Conservation (phyloP, 495 filamentous ascomycete genomes). For the Cudoniella acicularis region DNA sequence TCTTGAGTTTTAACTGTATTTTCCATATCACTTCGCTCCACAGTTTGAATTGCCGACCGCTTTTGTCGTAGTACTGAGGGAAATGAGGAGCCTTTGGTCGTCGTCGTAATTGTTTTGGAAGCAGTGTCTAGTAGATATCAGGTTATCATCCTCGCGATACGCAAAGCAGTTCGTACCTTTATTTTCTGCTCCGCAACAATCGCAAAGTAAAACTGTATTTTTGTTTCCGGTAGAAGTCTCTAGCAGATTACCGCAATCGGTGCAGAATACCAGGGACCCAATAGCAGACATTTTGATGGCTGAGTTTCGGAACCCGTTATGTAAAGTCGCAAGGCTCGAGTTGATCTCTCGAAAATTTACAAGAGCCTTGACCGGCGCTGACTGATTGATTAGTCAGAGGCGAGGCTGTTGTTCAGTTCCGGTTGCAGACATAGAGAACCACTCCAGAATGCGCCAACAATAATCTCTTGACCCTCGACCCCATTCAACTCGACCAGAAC, state of each 20-base stretch:
- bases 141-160: background rate
- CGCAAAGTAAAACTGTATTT: slow-evolving; percentile 73
- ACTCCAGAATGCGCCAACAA: slow-evolving; percentile 4
- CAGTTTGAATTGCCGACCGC: slow-evolving; percentile 76
- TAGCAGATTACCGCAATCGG: slow-evolving; percentile 86
- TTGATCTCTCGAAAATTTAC: too few species aligned
- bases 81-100: slow-evolving; percentile 80
- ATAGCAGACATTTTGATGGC: slow-evolving; percentile 72
- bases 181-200: slow-evolving; percentile 79
- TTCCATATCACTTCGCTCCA: slow-evolving; percentile 73
- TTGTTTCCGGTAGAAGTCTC: slow-evolving; percentile 71
- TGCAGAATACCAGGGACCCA: slow-evolving; percentile 90
- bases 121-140: slow-evolving; percentile 58
- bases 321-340: too few species aligned
- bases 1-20: slow-evolving; percentile 67
- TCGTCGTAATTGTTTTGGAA: slow-evolving; percentile 75
- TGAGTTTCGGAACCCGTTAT: too few species aligned
- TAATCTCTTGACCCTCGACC: background rate
- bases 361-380: too few species aligned
- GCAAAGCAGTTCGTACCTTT: slow-evolving; percentile 52
- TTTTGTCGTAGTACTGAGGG: slow-evolving; percentile 84
- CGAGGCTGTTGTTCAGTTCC: slow-evolving; percentile 9
- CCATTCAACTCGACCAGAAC: background rate
- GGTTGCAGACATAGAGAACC: background rate
- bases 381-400: background rate